These are phyloP conservation scores for Silene noctiflora DNA, from an alignment of 179 eudicot genomes.

Conservation along the genomic window DNA sequence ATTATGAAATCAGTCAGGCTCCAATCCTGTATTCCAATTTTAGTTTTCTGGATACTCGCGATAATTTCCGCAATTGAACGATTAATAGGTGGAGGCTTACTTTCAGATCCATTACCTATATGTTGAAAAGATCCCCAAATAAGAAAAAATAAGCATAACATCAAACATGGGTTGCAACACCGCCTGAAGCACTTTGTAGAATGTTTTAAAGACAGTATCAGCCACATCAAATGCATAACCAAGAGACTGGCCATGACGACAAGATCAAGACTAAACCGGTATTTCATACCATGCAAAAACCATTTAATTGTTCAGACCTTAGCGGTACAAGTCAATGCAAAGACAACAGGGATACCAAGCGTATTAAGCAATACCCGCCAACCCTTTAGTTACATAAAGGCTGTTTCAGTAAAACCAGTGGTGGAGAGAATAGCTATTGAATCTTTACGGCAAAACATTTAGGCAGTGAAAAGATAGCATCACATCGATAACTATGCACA, in stretches of 20 bases:
- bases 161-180: not conserved
- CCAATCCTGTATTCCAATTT: constrained; percentile 88
- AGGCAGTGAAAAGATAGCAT: not conserved
- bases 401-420: not conserved
- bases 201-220: no score
- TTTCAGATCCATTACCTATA: constrained; percentile 57
- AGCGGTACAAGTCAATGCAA: not conserved
- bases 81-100: constrained; percentile 51
- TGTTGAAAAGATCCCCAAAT: constrained; percentile 3
- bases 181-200: not conserved
- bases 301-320: not conserved
- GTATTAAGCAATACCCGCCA: no score
- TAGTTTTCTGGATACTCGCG: constrained; percentile 78
- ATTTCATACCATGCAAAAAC: no score
- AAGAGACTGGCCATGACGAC: no score
- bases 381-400: not conserved
- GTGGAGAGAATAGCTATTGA: not conserved
- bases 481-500: not conserved
- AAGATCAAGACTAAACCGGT: no score
- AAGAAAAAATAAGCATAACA: constrained; percentile 1
- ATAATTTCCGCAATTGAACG: constrained; percentile 69
- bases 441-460: not conserved
- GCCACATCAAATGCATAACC: no score
- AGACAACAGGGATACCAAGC: no score
- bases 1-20: constrained; percentile 84